Conservation (phyloP, 225 moss, liverwort and hornwort species). For the Antitrichia curtipendula region DNA sequence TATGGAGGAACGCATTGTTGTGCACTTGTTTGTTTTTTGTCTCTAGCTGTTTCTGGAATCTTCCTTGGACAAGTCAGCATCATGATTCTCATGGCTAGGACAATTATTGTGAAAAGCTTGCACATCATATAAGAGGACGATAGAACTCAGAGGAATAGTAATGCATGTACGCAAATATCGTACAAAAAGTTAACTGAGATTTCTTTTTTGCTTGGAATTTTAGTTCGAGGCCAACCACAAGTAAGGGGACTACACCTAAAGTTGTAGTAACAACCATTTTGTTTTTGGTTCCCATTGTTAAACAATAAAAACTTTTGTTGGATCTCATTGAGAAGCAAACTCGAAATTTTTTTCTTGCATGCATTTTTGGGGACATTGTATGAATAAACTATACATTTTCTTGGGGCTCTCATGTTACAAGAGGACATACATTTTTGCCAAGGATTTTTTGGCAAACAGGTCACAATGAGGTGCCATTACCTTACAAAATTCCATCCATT, state of each 20-base stretch:
- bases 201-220: not conserved
- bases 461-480: too few species aligned
- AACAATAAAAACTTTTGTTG: not conserved
- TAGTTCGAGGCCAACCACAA: not conserved
- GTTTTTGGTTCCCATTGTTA: too few species aligned
- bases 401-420: too few species aligned
- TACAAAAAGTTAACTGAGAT: not conserved
- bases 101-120: not conserved
- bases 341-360: not conserved
- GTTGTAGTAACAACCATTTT: not conserved
- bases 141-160: not conserved
- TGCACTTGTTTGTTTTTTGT: not conserved
- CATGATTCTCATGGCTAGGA: not conserved
- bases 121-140: not conserved
- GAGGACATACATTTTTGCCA: not conserved
- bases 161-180: not conserved
- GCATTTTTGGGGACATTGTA: not conserved
- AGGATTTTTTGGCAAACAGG: too few species aligned
- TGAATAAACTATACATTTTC: not conserved
- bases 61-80: not conserved
- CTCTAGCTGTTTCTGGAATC: not conserved
- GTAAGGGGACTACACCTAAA: not conserved
- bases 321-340: too few species aligned
- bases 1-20: not conserved
- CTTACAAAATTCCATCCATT: not conserved